Evolutionary conservation across 2,329 filamentous ascomycete species (phyloP).

Genomic region (Exophiala lecanii-corni): DNA sequence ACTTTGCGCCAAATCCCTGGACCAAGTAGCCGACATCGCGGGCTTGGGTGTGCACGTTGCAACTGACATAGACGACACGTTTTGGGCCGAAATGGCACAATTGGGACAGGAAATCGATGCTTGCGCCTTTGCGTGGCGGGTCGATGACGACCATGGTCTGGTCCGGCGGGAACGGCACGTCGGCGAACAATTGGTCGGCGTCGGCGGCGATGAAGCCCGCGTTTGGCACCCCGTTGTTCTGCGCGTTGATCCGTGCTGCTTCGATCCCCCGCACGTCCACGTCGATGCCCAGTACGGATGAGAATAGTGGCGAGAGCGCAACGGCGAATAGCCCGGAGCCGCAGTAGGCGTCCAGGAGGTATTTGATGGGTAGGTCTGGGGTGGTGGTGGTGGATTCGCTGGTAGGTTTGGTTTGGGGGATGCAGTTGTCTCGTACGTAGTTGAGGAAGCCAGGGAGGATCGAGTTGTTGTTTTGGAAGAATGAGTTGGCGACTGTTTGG

Average conservation of each 20-base stretch:
- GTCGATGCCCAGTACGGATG: conserved; percentile 80
- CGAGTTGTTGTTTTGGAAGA: conserved; percentile 99
- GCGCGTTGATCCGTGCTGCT: conserved; percentile 73
- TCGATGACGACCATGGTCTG: conserved; percentile 94
- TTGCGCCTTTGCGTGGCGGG: conserved; percentile 93
- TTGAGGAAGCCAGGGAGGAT: conserved; percentile 82
- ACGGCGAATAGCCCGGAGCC: conserved; percentile 97
- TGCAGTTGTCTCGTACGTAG: conserved; percentile 77
- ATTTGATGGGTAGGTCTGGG: conserved; percentile 52
- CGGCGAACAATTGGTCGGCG: conserved; percentile 74
- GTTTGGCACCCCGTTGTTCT: conserved; percentile 67
- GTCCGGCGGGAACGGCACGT: conserved; percentile 66
- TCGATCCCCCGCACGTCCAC: conserved; percentile 74
- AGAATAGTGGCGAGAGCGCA: conserved; percentile 78
- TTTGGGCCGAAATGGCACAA: conserved; percentile 71
- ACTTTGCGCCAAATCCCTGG: conserved; percentile 16
- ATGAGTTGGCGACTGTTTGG: conserved; percentile 84
- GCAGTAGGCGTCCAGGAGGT: conserved; percentile 96
- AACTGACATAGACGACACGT: conserved; percentile 88
- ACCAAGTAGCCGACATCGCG: conserved; percentile 87
- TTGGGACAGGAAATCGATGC: conserved; percentile 76
- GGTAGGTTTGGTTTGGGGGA: conserved; percentile 39
- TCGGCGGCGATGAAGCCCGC: conserved; percentile 87
- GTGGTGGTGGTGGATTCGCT: conserved; percentile 30
- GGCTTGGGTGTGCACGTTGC: conserved; percentile 97